Evolutionary conservation across 352 stramenopile genomes (phyloP), one percentile per base, ranked within the genome.

Genomic region (Pythium plurisporium): DNA sequence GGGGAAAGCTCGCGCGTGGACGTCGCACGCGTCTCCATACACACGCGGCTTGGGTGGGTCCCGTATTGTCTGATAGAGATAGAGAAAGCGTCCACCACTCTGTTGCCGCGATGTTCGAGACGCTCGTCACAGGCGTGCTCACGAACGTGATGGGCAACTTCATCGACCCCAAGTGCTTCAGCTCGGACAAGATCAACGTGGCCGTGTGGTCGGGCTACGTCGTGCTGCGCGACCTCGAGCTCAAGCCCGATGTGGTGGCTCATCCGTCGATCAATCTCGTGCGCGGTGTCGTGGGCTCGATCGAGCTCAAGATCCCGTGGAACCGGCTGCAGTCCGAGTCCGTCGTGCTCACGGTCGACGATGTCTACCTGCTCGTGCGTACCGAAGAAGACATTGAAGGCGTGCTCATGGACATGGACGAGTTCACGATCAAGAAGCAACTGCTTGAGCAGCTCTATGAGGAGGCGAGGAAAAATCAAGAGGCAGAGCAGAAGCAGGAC

Each of bases 81-180:
- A n/a, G n/a, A n/a, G n/a, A n/a, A n/a, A n/a, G n/a, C n/a, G n/a
- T n/a, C n/a, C n/a, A n/a, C n/a, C n/a, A n/a, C n/a, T n/a, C n/a
- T n/a, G n/a, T n/a, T n/a, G n/a, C n/a, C n/a, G n/a, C 37, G 26
- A 95, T 95, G 86, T 94, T 95, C 58, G 86, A 95, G 79, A 89
- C 82, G 64, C 79, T 93, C 30, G 86, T 94, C 37, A 90, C 84
- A 50, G 76, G 82, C 57, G 64, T 95, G 56, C 72, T 95, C 40
- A 95, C 86, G 50, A 90, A 79, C 52, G 78, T 87, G 22, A 76
- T 95, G 44, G 86, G 86, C 51, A 94, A 59, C 76, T 93, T 89
- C 76, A 91, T 95, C 59, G 83, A 95, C 51, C 74, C 83, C 25
- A 78, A 75, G 46, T 94, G 86, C 78, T 95, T 95, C 66, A 91